Percentiles rank a stretch among this genome's conserved stretches.
phyloP scores from a whole-genome alignment of 1,139 yeast genomes.

The Magnusiomyces suaveolens region DNA sequence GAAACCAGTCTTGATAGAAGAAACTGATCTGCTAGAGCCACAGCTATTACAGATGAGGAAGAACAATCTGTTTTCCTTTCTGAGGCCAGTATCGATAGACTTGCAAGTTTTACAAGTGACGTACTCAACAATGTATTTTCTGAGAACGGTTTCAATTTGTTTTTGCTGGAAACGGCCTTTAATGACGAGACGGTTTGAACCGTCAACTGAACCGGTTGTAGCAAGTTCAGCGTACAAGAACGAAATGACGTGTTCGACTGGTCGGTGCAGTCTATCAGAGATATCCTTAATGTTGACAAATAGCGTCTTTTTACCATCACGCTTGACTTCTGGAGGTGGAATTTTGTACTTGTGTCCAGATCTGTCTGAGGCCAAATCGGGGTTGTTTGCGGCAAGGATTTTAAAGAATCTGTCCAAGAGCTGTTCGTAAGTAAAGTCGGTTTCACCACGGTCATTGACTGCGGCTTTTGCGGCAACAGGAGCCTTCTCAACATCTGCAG shows the following conservation, averaged over 20 bases:
- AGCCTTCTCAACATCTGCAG: conserved; percentile 15
- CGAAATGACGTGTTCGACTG: conserved; percentile 94
- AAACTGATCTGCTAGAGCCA: conserved; percentile 94
- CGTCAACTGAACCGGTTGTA: conserved; percentile 98
- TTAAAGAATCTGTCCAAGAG: conserved; percentile 76
- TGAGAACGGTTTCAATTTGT: conserved; percentile 90
- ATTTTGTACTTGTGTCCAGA: conserved; percentile 88
- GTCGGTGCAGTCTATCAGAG: conserved; percentile 87
- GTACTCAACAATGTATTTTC: conserved; percentile 93
- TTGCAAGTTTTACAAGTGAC: conserved; percentile 98
- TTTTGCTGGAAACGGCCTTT: conserved; percentile 98
- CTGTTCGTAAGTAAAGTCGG: conserved; percentile 67
- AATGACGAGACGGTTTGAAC: conserved; percentile 89
- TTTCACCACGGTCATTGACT: conserved; percentile 32
- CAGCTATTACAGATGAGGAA: conserved; percentile 97
- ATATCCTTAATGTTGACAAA: conserved; percentile 95
- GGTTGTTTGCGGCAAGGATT: conserved; percentile 84
- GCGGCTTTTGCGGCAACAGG: conserved; percentile 17
- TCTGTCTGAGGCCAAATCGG: conserved; percentile 96
- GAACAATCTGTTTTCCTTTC: conserved; percentile 95
- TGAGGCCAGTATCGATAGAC: conserved; percentile 90
- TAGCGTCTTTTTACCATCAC: conserved; percentile 97
- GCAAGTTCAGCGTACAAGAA: conserved; percentile 97
- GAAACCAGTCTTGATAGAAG: conserved; percentile 98
- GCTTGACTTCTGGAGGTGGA: conserved; percentile 93